These are phyloP conservation scores for Pleurotus ostreatus DNA, from an alignment of 768 basidiomycete species.

Conservation along the genomic window DNA sequence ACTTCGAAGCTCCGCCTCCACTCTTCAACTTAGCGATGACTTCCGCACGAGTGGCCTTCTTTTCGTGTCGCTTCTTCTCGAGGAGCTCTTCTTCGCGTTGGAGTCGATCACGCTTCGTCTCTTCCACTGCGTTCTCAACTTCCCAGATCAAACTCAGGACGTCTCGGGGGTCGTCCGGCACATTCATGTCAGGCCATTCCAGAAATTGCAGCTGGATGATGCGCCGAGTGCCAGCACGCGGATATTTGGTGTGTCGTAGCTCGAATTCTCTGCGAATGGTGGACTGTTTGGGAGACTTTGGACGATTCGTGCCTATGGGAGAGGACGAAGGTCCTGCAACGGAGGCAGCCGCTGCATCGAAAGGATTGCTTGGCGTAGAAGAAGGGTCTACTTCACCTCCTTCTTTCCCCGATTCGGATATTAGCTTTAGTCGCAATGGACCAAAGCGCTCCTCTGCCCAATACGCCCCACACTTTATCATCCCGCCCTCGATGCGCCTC, in stretches of 20 bases:
- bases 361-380: not conserved
- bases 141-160: conserved; percentile 71
- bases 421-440: conserved; percentile 54
- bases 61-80: not conserved
- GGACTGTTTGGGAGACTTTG: conserved; percentile 10
- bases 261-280: conserved; percentile 62
- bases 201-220: conserved; percentile 90
- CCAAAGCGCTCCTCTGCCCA: conserved; percentile 76
- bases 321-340: not conserved
- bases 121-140: conserved; percentile 47
- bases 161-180: conserved; percentile 78
- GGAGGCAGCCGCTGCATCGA: not conserved
- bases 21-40: conserved; percentile 2
- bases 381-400: conserved; percentile 11
- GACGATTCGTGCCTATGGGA: not conserved
- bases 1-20: conserved; percentile 5
- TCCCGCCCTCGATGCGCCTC: conserved; percentile 81
- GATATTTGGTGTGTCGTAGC: conserved; percentile 59
- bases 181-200: conserved; percentile 96
- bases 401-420: conserved; percentile 18
- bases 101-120: conserved; percentile 21
- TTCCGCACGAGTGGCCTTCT: not conserved
- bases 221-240: conserved; percentile 53
- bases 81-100: conserved; percentile 5
- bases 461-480: conserved; percentile 89